These are phyloP conservation scores for Colletotrichum plurivorum DNA, from an alignment of 2,329 filamentous ascomycete genomes.

Conservation along the genomic window DNA sequence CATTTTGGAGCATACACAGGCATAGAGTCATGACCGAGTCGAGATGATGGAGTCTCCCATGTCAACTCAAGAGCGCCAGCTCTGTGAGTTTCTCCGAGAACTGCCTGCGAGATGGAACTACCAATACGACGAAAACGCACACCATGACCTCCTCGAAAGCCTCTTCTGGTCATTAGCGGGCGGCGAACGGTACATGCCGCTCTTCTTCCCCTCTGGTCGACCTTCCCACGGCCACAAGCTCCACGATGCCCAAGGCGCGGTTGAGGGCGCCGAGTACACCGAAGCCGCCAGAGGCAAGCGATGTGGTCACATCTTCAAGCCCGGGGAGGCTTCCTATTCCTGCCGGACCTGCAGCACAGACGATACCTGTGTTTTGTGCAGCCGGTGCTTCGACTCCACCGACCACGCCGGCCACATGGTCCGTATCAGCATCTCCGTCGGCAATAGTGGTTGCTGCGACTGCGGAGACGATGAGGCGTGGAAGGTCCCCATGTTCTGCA, in stretches of 20 bases:
- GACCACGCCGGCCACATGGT: slow-evolving; percentile 96
- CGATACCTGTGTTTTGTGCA: slow-evolving; percentile 95
- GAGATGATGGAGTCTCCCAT: slow-evolving; percentile 66
- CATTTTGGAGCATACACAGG: neutral
- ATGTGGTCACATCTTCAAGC: slow-evolving; percentile 97
- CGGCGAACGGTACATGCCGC: slow-evolving; percentile 79
- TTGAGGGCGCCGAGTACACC: slow-evolving; percentile 95
- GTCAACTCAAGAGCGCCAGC: slow-evolving; percentile 82
- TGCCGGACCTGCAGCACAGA: slow-evolving; percentile 96
- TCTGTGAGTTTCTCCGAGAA: slow-evolving; percentile 85
- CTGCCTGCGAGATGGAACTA: slow-evolving; percentile 81
- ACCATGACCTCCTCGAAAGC: slow-evolving; percentile 79
- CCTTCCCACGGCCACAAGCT: slow-evolving; percentile 80
- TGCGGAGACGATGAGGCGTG: slow-evolving; percentile 97
- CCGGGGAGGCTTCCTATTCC: slow-evolving; percentile 92
- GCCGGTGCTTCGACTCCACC: slow-evolving; percentile 93
- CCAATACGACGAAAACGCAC: slow-evolving; percentile 81
- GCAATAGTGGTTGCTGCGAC: slow-evolving; percentile 96
- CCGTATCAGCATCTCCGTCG: slow-evolving; percentile 86
- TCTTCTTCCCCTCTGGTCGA: slow-evolving; percentile 86
- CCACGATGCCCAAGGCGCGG: slow-evolving; percentile 88
- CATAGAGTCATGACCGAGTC: slow-evolving; percentile 28
- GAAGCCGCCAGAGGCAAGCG: slow-evolving; percentile 91
- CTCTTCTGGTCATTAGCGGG: slow-evolving; percentile 91
- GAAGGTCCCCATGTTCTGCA: slow-evolving; percentile 89